Conservation (phyloP, 306 rosid genomes). For the Malus sylvestris region DNA sequence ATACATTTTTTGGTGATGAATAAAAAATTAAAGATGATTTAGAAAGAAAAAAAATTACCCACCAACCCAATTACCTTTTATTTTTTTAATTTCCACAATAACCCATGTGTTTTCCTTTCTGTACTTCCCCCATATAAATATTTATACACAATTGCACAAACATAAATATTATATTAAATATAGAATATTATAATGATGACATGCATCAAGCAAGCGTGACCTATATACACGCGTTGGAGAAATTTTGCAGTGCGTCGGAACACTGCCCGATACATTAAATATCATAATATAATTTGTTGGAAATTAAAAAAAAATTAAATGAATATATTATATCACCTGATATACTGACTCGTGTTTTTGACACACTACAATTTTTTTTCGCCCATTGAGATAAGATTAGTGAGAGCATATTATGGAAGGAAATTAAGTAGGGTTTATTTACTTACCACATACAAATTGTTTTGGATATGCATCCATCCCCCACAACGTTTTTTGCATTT, state of each 20-base stretch:
- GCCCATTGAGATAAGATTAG: not conserved
- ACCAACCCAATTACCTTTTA: not conserved
- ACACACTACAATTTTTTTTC: too few relatives aligned
- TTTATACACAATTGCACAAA: not conserved
- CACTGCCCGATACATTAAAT: rapidly evolving
- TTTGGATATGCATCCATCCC: not conserved
- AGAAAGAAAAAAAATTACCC: not conserved
- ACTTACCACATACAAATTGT: not conserved
- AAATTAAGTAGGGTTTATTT: not conserved
- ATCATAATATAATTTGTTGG: too few relatives aligned
- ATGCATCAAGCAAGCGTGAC: not conserved
- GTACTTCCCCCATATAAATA: not conserved
- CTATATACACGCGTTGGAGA: not conserved
- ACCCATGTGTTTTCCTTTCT: not conserved
- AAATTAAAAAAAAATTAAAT: too few relatives aligned
- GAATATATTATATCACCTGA: too few relatives aligned
- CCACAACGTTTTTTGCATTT: not conserved
- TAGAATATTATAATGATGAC: not conserved
- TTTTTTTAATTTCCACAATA: not conserved
- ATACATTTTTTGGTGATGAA: not conserved
- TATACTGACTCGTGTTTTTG: too few relatives aligned
- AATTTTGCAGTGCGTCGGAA: too few relatives aligned
- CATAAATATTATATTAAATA: too few relatives aligned
- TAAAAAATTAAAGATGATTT: not conserved
- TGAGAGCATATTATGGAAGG: not conserved